phyloP scores from a whole-genome alignment of 257 asterid genomes.

The Nicotiana tomentosiformis region DNA sequence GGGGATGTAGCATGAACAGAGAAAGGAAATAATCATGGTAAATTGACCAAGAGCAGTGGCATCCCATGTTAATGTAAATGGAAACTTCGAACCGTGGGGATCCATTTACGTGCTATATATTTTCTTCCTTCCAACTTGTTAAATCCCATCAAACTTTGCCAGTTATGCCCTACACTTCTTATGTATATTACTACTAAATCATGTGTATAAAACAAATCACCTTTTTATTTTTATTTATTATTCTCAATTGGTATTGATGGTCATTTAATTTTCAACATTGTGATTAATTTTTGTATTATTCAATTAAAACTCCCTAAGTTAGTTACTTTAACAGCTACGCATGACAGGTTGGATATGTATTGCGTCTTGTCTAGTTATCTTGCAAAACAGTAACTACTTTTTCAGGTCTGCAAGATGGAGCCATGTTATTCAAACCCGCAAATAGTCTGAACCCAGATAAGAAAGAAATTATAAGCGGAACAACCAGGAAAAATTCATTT shows the following conservation, averaged over 20 bases:
- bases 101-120: background rate
- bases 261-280: slow-evolving; percentile 1
- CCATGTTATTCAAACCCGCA: background rate
- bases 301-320: background rate
- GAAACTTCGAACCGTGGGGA: background rate
- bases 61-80: background rate
- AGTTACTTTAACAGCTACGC: background rate
- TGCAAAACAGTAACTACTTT: background rate
- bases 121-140: background rate
- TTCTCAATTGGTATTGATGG: background rate
- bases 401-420: slow-evolving; percentile 2
- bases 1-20: background rate
- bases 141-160: background rate
- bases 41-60: background rate
- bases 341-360: background rate
- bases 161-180: background rate
- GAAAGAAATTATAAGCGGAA: background rate
- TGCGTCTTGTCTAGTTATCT: background rate
- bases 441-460: background rate
- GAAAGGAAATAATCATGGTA: background rate
- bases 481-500: background rate
- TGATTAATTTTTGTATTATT: background rate
- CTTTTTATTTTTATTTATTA: background rate
- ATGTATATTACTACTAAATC: background rate
- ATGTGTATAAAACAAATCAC: background rate